phyloP scores from a whole-genome alignment of 352 stramenopile species.

The Pythium rhizo-oryzae region DNA sequence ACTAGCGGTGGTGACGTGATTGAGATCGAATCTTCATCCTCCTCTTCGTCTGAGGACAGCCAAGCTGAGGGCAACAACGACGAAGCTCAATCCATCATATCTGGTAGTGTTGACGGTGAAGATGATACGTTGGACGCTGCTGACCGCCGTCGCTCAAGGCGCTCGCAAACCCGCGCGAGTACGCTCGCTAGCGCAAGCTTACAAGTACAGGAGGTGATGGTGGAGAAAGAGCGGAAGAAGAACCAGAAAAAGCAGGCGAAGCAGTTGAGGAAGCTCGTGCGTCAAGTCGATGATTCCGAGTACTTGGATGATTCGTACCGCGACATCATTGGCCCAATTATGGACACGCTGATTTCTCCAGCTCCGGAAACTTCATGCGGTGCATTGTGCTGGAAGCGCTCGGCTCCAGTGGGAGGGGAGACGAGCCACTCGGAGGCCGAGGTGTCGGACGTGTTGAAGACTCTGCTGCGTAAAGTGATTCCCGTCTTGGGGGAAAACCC shows the following conservation, averaged over 20 bases:
- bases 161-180: conserved; percentile 65
- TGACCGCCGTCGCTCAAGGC: conserved; percentile 47
- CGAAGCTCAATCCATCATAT: conserved; percentile 17
- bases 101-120: conserved; percentile 21
- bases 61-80: conserved; percentile 15
- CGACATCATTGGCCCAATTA: conserved; percentile 30
- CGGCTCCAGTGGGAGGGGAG: background rate
- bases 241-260: conserved; percentile 44
- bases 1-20: conserved; percentile 14
- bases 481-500: conserved; percentile 41
- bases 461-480: conserved; percentile 57
- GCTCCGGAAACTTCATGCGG: conserved; percentile 38
- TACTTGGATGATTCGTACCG: conserved; percentile 74
- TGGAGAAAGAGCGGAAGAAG: conserved; percentile 47
- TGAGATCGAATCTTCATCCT: conserved; percentile 35
- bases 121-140: background rate
- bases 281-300: conserved; percentile 57
- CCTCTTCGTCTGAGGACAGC: conserved; percentile 21
- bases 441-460: conserved; percentile 37
- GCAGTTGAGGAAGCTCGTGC: conserved; percentile 41
- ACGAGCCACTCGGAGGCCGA: background rate
- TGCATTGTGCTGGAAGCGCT: conserved; percentile 41
- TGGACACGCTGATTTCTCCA: conserved; percentile 28
- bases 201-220: conserved; percentile 58
- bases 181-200: conserved; percentile 62